These are phyloP conservation scores for Endocarpon pusillum DNA, from an alignment of 495 filamentous ascomycete genomes.

Conservation along the genomic window DNA sequence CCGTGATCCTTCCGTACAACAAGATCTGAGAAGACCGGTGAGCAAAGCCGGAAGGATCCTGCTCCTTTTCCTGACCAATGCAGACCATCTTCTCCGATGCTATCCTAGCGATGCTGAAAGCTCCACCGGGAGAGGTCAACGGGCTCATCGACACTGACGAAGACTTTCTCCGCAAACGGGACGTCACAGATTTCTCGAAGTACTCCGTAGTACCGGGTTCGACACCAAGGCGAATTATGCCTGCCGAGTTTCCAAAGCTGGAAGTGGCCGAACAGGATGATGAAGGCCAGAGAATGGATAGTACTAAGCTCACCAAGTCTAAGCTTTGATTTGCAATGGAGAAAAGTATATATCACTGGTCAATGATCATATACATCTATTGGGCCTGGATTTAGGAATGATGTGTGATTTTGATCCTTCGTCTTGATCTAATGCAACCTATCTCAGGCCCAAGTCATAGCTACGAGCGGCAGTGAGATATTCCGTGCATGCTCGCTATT, in stretches of 20 bases:
- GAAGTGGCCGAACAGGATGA: constrained; percentile 68
- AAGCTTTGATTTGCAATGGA: constrained; percentile 12
- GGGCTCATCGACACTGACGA: constrained; percentile 63
- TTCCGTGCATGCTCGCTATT: no score
- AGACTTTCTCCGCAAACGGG: constrained; percentile 55
- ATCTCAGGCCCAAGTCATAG: no score
- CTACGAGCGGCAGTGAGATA: no score
- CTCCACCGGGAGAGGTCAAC: constrained; percentile 44
- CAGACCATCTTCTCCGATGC: constrained; percentile 64
- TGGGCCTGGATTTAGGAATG: not conserved
- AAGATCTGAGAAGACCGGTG: constrained; percentile 46
- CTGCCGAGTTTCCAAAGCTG: constrained; percentile 47
- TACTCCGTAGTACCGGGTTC: constrained; percentile 53
- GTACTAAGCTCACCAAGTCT: constrained; percentile 20
- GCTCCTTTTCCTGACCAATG: not conserved
- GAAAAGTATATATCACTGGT: not conserved
- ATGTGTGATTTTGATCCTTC: no score
- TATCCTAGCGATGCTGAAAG: constrained; percentile 52
- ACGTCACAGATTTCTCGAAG: constrained; percentile 53
- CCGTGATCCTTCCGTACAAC: constrained; percentile 25
- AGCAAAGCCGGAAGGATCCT: not conserved
- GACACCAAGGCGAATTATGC: constrained; percentile 63
- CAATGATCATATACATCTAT: not conserved
- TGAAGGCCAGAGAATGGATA: constrained; percentile 59
- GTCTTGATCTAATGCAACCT: no score